phyloP scores from a whole-genome alignment of 768 basidiomycete genomes.

The Tulasnella sp. region DNA sequence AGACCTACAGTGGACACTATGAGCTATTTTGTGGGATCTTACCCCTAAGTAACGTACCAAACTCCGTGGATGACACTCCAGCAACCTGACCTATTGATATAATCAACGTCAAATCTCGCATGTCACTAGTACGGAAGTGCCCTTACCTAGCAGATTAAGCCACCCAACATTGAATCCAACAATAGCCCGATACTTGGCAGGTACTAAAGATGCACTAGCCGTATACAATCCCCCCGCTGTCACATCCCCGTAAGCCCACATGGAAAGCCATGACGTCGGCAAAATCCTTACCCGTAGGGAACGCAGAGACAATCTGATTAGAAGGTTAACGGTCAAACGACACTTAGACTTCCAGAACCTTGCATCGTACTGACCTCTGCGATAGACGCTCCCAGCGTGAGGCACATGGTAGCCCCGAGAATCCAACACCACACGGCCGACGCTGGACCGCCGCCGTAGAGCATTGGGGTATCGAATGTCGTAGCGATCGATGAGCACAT shows the following conservation, averaged over 20 bases:
- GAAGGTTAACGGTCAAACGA: neutral
- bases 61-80: slow-evolving; percentile 76
- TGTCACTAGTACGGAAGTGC: neutral
- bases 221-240: slow-evolving; percentile 21
- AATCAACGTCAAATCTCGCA: slow-evolving; percentile 7
- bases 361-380: slow-evolving; percentile 20
- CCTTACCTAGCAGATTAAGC: slow-evolving; percentile 63
- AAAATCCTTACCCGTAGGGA: slow-evolving; percentile 19
- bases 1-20: slow-evolving; percentile 12
- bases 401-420: slow-evolving; percentile 21
- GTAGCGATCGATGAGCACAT: slow-evolving; percentile 19
- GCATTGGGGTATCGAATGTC: slow-evolving; percentile 16
- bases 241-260: too few species aligned
- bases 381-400: slow-evolving; percentile 22
- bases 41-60: slow-evolving; percentile 29
- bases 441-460: slow-evolving; percentile 13
- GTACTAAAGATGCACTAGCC: slow-evolving; percentile 19
- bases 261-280: too few species aligned
- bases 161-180: slow-evolving; percentile 46
- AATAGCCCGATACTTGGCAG: slow-evolving; percentile 16
- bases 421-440: slow-evolving; percentile 19
- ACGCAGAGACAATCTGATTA: slow-evolving; percentile 18
- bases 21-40: slow-evolving; percentile 9
- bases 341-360: too few species aligned
- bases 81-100: slow-evolving; percentile 53